phyloP scores from a whole-genome alignment of 208 protist genomes.

The Phytomonas francai region DNA sequence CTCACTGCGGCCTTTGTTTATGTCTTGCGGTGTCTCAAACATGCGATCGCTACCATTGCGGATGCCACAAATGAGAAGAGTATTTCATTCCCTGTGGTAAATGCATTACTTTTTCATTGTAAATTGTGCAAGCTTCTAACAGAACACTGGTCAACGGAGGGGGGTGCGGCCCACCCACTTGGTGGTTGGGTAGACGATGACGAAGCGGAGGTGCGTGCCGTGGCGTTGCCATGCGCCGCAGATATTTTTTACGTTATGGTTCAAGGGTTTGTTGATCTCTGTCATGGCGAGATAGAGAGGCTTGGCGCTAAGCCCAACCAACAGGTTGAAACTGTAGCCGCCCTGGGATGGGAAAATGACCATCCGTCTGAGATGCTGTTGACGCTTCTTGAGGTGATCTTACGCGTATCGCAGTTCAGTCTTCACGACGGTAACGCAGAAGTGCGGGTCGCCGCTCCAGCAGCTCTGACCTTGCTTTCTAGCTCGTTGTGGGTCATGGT shows the following conservation, averaged over 20 bases:
- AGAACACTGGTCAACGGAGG: background rate
- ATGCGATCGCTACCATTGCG: background rate
- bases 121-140: background rate
- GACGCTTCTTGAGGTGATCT: slow-evolving; percentile 26
- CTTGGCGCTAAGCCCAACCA: background rate
- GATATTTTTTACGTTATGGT: slow-evolving; percentile 21
- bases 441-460: slow-evolving; percentile 41
- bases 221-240: slow-evolving; percentile 27
- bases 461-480: slow-evolving; percentile 41
- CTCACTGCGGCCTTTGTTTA: slow-evolving; percentile 27
- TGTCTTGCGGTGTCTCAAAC: background rate
- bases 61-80: background rate
- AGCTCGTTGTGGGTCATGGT: slow-evolving; percentile 44
- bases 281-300: background rate
- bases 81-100: background rate
- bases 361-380: slow-evolving; percentile 8
- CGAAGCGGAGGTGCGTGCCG: slow-evolving; percentile 57
- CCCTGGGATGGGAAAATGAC: background rate
- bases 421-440: slow-evolving; percentile 37
- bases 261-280: slow-evolving; percentile 28
- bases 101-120: background rate
- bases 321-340: background rate
- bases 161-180: slow-evolving; percentile 13
- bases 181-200: slow-evolving; percentile 31
- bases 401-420: slow-evolving; percentile 21